Conservation (phyloP, 1,139 yeast genomes). For the Geotrichum histeridarum region DNA sequence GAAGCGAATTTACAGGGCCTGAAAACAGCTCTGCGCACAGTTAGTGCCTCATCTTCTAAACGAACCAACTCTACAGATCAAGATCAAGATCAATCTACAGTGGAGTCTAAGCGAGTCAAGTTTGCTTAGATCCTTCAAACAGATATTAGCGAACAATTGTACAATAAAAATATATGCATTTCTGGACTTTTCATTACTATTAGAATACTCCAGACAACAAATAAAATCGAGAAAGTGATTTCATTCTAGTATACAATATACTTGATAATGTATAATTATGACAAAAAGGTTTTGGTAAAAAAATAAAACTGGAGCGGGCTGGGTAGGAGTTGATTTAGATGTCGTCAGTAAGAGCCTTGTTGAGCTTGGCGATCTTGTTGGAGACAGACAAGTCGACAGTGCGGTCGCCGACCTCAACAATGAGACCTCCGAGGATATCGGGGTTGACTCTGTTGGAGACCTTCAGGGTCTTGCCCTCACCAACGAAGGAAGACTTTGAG, state of each 20-base stretch:
- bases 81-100: no score
- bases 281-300: background rate
- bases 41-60: background rate
- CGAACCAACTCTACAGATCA: background rate
- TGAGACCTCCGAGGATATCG: slow-evolving; percentile 90
- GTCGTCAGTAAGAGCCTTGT: slow-evolving; percentile 72
- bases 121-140: background rate
- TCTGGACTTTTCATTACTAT: background rate
- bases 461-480: slow-evolving; percentile 79
- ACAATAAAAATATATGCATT: background rate
- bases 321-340: slow-evolving; percentile 13
- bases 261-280: slow-evolving; percentile 3
- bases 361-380: slow-evolving; percentile 78
- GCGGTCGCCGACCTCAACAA: slow-evolving; percentile 95
- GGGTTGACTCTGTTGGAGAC: slow-evolving; percentile 79
- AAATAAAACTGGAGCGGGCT: background rate
- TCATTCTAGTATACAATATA: slow-evolving; percentile 1
- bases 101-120: slow-evolving; percentile 2
- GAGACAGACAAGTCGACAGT: slow-evolving; percentile 91
- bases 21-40: background rate
- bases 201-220: background rate
- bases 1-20: background rate
- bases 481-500: slow-evolving; percentile 73
- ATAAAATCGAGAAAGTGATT: background rate
- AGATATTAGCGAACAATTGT: no score